phyloP scores from a whole-genome alignment of 2,329 filamentous ascomycete genomes.

The Pyrenophora seminiperda region DNA sequence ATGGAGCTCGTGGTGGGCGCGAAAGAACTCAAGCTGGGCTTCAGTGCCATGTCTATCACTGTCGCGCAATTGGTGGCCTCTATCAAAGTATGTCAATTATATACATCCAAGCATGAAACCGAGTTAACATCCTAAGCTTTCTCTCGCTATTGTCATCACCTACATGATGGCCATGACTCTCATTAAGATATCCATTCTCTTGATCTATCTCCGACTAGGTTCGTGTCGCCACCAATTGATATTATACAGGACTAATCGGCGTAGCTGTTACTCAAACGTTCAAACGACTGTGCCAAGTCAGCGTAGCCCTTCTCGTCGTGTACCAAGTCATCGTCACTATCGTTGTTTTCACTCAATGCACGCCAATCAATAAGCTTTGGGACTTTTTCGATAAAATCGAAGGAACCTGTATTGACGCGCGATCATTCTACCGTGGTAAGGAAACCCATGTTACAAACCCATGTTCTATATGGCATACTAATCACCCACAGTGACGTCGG shows the following conservation, averaged over 20 bases:
- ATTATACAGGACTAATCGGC: neutral
- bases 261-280: constrained; percentile 33
- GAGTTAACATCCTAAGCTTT: neutral
- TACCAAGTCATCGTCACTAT: constrained; percentile 37
- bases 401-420: constrained; percentile 43
- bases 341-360: constrained; percentile 36
- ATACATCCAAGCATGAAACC: neutral
- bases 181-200: constrained; percentile 45
- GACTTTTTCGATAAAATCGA: constrained; percentile 33
- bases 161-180: constrained; percentile 37
- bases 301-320: constrained; percentile 31
- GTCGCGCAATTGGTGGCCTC: constrained; percentile 27
- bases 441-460: neutral
- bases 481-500: constrained; percentile 14
- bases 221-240: constrained; percentile 1
- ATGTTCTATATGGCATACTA: neutral
- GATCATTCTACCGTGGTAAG: constrained; percentile 43
- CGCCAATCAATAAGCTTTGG: constrained; percentile 43
- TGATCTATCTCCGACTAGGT: constrained; percentile 46
- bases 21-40: constrained; percentile 32
- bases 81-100: constrained; percentile 19
- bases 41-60: constrained; percentile 23
- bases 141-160: constrained; percentile 39
- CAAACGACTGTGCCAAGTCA: constrained; percentile 28
- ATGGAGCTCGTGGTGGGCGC: constrained; percentile 26